Conservation (phyloP, 2,329 filamentous ascomycete genomes). For the Colletotrichum karsti region DNA sequence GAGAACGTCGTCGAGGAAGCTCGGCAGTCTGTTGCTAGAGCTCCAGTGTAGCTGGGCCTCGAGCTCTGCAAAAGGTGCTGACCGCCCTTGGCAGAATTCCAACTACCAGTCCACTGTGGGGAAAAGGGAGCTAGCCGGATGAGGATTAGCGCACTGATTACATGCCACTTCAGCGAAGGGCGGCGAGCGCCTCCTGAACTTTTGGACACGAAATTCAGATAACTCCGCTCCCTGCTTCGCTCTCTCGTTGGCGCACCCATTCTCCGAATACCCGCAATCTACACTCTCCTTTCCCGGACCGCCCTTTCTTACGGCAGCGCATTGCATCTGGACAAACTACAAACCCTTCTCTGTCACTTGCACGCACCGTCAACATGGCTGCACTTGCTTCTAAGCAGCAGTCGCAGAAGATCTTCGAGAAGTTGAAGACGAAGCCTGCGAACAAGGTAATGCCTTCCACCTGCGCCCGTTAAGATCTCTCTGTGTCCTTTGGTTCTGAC, state of each 20-base stretch:
- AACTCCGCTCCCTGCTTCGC: slow-evolving; percentile 24
- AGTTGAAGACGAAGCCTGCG: slow-evolving; percentile 90
- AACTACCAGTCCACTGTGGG: slow-evolving; percentile 24
- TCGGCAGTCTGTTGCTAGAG: slow-evolving; percentile 18
- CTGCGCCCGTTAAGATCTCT: slow-evolving; percentile 16
- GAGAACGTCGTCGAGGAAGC: neutral
- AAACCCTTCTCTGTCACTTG: neutral
- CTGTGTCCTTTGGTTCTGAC: slow-evolving; percentile 29
- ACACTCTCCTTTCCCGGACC: slow-evolving; percentile 1
- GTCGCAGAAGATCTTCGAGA: slow-evolving; percentile 97
- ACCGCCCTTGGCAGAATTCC: slow-evolving; percentile 50
- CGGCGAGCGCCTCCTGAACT: slow-evolving; percentile 30
- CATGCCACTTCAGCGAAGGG: slow-evolving; percentile 31
- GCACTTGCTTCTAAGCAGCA: slow-evolving; percentile 87
- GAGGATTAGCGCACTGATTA: slow-evolving; percentile 14
- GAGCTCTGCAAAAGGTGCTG: slow-evolving; percentile 27
- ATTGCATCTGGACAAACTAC: neutral
- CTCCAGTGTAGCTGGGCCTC: slow-evolving; percentile 4
- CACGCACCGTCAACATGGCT: slow-evolving; percentile 59
- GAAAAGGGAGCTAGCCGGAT: neutral
- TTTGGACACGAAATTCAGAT: slow-evolving; percentile 30
- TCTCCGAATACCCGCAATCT: slow-evolving; percentile 11
- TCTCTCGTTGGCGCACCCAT: slow-evolving; percentile 9
- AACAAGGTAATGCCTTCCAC: slow-evolving; percentile 77
- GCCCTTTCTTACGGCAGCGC: neutral